Conservation (phyloP, 106 monocot genomes). For the Dendrobium nobile region DNA sequence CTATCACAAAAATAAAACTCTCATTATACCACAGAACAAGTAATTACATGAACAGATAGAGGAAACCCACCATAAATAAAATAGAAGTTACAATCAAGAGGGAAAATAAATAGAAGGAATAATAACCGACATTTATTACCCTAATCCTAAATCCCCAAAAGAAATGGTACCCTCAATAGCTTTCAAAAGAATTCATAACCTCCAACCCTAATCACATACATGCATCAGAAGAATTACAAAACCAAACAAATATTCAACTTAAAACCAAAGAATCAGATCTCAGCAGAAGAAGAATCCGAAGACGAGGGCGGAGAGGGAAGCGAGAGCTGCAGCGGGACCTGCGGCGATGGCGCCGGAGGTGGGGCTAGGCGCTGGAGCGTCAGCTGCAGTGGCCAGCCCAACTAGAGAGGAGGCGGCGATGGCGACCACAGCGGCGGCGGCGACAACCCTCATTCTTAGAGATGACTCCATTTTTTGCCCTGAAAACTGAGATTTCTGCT, state of each 20-base stretch:
- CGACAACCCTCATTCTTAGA: conserved; percentile 10
- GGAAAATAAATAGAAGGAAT: neutral
- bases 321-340: neutral
- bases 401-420: conserved; percentile 12
- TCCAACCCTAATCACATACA: neutral
- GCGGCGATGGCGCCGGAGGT: neutral
- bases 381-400: neutral
- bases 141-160: too few relatives aligned
- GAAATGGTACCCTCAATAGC: too few relatives aligned
- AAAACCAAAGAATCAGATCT: neutral
- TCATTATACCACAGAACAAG: neutral
- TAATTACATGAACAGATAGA: conserved; percentile 5
- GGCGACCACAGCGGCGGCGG: conserved; percentile 1
- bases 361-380: conserved; percentile 22
- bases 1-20: neutral
- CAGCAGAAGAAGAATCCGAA: conserved; percentile 10
- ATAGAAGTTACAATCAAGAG: neutral
- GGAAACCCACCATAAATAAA: neutral
- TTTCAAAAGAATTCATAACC: neutral
- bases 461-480: neutral
- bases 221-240: neutral
- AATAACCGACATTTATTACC: neutral
- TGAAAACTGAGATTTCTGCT: neutral
- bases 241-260: neutral
- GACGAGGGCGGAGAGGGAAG: neutral